These are phyloP conservation scores for Melanomma pulvis-pyrius DNA, from an alignment of 495 filamentous ascomycete genomes.

Conservation along the genomic window DNA sequence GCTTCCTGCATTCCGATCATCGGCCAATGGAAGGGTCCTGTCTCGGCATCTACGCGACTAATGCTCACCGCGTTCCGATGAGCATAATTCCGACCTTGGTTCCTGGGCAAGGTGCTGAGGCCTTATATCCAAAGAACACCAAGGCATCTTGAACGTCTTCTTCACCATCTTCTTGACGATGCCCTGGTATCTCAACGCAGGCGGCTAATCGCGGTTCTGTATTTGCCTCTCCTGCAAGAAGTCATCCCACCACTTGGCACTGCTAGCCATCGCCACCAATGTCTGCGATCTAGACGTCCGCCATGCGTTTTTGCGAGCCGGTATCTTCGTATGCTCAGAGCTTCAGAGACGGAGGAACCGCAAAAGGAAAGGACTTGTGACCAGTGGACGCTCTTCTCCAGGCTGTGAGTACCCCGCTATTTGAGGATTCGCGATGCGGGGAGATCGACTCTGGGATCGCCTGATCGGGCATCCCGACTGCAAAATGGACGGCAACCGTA, in stretches of 20 bases:
- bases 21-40: not conserved
- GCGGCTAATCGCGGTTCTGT: too few species aligned
- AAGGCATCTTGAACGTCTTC: not conserved
- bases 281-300: not conserved
- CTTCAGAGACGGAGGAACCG: not conserved
- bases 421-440: slow-evolving; percentile 20
- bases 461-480: slow-evolving; percentile 20
- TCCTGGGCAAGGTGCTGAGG: too few species aligned
- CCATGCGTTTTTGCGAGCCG: not conserved
- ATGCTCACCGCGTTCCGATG: not conserved
- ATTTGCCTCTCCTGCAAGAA: too few species aligned
- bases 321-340: not conserved
- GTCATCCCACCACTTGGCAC: not conserved
- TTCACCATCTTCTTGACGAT: too few species aligned
- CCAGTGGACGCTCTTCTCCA: slow-evolving; percentile 5
- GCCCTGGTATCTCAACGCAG: too few species aligned
- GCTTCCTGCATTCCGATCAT: slow-evolving; percentile 5
- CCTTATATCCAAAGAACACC: not conserved
- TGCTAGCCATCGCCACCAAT: not conserved
- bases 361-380: not conserved
- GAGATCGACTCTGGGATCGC: slow-evolving; percentile 23
- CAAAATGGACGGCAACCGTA: slow-evolving; percentile 7
- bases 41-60: not conserved
- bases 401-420: slow-evolving; percentile 19
- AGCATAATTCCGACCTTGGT: not conserved